Percentiles rank a stretch among this genome's conserved stretches.
Evolutionary conservation across 495 filamentous ascomycete genomes (phyloP).

Genomic region (Cercophora samala): DNA sequence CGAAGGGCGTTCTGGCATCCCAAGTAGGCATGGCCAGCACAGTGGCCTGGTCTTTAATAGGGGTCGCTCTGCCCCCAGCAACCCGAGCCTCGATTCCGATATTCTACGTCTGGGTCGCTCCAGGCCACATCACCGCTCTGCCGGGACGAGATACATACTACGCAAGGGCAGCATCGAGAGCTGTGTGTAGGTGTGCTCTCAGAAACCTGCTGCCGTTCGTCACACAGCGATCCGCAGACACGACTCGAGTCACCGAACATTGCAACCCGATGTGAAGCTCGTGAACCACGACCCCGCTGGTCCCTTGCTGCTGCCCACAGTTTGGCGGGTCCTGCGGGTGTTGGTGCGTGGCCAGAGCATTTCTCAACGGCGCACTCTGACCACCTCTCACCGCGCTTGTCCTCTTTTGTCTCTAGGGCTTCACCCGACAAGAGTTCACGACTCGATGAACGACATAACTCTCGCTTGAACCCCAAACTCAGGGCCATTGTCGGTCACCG

Average conservation of each 20-base stretch:
- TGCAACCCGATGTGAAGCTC: background rate
- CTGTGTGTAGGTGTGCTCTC: background rate
- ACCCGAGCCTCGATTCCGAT: background rate
- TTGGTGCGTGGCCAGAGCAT: background rate
- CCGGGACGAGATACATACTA: background rate
- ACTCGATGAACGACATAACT: background rate
- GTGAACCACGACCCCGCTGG: conserved; percentile 1
- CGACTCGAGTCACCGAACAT: conserved; percentile 5
- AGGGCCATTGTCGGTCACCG: background rate
- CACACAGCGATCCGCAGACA: conserved; percentile 2
- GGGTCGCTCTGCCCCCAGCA: background rate
- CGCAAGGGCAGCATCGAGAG: background rate
- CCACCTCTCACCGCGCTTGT: conserved; percentile 4
- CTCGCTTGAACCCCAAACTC: background rate
- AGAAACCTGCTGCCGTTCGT: background rate
- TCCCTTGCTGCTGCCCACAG: conserved; percentile 1
- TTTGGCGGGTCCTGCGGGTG: conserved; percentile 6
- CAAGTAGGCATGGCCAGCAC: background rate
- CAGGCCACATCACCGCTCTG: background rate
- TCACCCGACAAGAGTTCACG: background rate
- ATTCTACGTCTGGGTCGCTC: background rate
- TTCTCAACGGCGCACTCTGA: conserved; percentile 9
- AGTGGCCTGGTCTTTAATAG: background rate
- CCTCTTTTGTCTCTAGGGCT: background rate
- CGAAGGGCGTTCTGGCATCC: background rate